Evolutionary conservation across 441 rosid genomes (phyloP), one percentile per base, ranked within the genome.

Genomic region (Croton setiger): DNA sequence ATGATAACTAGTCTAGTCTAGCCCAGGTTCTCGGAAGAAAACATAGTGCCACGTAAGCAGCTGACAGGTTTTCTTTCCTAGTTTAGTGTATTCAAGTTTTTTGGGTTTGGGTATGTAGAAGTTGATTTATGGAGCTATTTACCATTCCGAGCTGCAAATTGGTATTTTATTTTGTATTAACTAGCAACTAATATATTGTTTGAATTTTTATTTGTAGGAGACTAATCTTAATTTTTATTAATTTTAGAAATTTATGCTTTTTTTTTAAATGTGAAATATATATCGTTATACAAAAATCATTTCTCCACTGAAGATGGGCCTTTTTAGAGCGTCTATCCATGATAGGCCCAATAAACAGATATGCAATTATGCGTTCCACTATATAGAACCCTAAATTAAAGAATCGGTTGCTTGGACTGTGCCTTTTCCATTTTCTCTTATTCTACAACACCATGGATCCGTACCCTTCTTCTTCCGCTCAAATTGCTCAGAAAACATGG

Each of bases 401-500:
- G 2, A 0, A 8, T 7, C 4, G 18, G 35, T 43, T 21, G 52
- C 17, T 43, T 23, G 52, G 14, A 43, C 10, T 43, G n/a, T 7
- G 12, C 17, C 7, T 21, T n/a, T 21, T 14, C 6, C 35, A 9
- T 2, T 7, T 33, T 56, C 36, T 23, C 35, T 56, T 14, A 23
- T 15, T 62, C 3, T 3, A 43, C 52, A 23, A 10, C 35, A 4
- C 59, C 47, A 88, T 86, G 93, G 91, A 88, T 31, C 82, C 89
- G 0, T 75, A 74, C 72, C 72, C 83, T 18, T 79, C 85, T 1
- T 78, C 70, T 21, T 75, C 88, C 0, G 74, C 92, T 12, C 69
- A 74, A n/a, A 89, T 95, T 63, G 99, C 99, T 36, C 93, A 86
- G 85, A 92, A 85, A 72, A 95, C 97, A 35, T 95, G 99, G 99